Evolutionary conservation across 192 early-diverging fungal species (phyloP), one percentile per base, ranked within the genome.

Genomic region (Linnemannia zychae): DNA sequence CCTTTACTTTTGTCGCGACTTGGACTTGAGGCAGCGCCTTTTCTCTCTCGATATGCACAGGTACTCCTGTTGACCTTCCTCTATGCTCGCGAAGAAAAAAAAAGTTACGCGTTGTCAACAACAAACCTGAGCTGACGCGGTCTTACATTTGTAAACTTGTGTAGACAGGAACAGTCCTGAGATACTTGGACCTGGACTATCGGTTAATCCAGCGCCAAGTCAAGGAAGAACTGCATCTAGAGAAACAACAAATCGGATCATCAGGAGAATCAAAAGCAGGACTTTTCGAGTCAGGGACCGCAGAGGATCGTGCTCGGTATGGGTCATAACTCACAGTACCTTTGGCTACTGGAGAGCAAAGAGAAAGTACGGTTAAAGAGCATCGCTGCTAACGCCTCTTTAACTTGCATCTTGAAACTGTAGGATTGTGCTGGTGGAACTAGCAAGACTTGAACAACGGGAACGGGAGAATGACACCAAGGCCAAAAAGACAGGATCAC

Each of bases 291-390:
- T 60, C 74, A 67, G 83, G 77, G 46, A 53, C 77, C 0, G 38
- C 74, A 22, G 77, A 75, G 46, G 83, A 85, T 24, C 83, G 83
- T 5, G 83, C 74, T n/a, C 67, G 83, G 83, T 85, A 78, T 66
- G 38, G 28, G 7, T n/a, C 13, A 33, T 3, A 7, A 34, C 24
- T 33, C 37, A 22, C 22, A 34, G 31, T 33, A 2, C 20, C 5
- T 22, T 5, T 15, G n/a, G 6, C 15, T 31, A 31, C 57, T 34
- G 40, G 9, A 44, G n/a, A 44, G 9, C 9, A 68, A 38, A 0
- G 11, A 13, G 2, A 6, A 68, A 11, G 9, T 31, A 5, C 67
- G 38, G 33, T 7, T 9, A 68, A 7, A 38, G 16, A 20, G 20
- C 13, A 67, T 16, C 66, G 24, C 15, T 0, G 37, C 37, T 57